These are phyloP conservation scores for Chalaropsis thielavioides DNA, from an alignment of 2,329 filamentous ascomycete genomes.

Conservation along the genomic window DNA sequence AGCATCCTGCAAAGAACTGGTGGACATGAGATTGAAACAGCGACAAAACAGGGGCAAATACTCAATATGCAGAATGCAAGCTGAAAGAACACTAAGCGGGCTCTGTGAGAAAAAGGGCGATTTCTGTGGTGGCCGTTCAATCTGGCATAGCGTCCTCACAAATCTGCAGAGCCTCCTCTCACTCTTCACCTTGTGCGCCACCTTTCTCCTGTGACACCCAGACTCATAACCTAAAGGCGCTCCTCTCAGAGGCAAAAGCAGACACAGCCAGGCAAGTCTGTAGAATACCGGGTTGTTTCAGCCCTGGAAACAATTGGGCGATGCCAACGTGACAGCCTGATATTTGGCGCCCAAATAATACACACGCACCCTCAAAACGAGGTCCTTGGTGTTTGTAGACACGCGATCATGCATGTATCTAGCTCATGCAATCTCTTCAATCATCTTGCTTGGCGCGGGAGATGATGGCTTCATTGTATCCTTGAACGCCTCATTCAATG, in stretches of 20 bases:
- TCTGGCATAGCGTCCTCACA: neutral
- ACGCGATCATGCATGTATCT: neutral
- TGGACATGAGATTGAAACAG: neutral
- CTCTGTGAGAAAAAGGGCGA: neutral
- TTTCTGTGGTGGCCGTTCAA: neutral
- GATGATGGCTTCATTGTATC: conserved; percentile 11
- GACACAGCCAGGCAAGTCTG: no score
- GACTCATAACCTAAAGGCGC: no score
- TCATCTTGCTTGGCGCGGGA: conserved; percentile 31
- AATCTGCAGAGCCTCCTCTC: neutral
- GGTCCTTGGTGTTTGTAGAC: no score
- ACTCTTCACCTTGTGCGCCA: neutral
- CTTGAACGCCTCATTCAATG: conserved; percentile 45
- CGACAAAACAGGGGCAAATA: neutral
- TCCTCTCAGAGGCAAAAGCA: neutral
- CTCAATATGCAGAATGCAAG: neutral
- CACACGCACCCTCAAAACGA: neutral
- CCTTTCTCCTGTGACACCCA: neutral
- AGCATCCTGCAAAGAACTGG: neutral
- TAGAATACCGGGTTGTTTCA: no score
- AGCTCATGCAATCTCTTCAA: conserved; percentile 36
- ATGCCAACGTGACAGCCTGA: no score
- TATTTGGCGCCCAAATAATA: neutral
- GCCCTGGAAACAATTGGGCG: no score
- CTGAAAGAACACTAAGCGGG: neutral